These are phyloP conservation scores for Metahyphopichia silvanorum DNA, from an alignment of 805 yeast genomes.

Conservation along the genomic window DNA sequence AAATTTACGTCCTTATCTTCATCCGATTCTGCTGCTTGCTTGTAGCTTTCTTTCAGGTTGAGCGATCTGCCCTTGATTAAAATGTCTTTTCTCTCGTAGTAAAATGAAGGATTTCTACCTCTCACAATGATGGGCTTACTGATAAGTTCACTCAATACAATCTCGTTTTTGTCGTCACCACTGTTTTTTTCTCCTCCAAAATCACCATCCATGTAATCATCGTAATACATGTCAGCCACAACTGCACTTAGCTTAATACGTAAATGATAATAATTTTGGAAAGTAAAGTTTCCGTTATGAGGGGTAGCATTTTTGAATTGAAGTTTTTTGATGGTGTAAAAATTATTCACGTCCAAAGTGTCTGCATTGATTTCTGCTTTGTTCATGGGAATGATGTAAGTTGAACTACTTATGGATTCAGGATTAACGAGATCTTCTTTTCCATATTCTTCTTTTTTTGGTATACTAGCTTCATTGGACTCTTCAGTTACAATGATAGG, in stretches of 20 bases:
- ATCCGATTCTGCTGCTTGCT: conserved; percentile 6
- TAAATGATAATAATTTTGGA: conserved; percentile 45
- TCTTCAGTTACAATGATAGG: conserved; percentile 24
- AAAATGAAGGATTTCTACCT: conserved; percentile 62
- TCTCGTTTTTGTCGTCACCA: conserved; percentile 25
- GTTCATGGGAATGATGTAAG: conserved; percentile 24
- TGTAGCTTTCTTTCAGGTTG: conserved; percentile 15
- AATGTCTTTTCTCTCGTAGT: conserved; percentile 50
- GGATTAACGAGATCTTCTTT: conserved; percentile 12
- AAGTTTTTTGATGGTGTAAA: conserved; percentile 35
- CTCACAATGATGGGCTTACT: conserved; percentile 53
- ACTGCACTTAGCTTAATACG: conserved; percentile 30
- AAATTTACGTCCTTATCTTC: conserved; percentile 5
- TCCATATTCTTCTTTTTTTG: conserved; percentile 7
- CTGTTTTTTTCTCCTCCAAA: conserved; percentile 12
- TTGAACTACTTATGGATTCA: conserved; percentile 13
- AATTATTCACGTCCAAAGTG: conserved; percentile 23
- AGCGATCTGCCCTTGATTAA: conserved; percentile 29
- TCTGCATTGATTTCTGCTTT: conserved; percentile 15
- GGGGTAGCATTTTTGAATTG: conserved; percentile 53
- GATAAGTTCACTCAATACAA: conserved; percentile 24
- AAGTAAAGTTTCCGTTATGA: conserved; percentile 44
- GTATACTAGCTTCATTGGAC: conserved; percentile 3
- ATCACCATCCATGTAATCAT: conserved; percentile 34
- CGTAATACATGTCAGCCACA: conserved; percentile 36